Evolutionary conservation across 768 basidiomycete genomes (phyloP).

Genomic region (Suillus discolor): DNA sequence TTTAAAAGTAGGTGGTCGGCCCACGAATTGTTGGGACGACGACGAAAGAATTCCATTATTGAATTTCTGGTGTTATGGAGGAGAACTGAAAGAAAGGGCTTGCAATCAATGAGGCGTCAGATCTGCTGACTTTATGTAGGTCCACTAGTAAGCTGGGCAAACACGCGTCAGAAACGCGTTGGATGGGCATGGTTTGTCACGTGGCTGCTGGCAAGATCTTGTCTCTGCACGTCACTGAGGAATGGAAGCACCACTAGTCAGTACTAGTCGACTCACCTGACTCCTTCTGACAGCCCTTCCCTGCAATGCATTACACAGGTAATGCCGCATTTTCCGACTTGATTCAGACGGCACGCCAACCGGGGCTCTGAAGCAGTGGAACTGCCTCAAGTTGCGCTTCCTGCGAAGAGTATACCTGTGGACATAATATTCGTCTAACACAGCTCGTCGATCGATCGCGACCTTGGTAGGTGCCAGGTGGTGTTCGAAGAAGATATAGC

Average conservation of each 20-base stretch:
- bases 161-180: constrained; percentile 14
- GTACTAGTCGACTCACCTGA: neutral
- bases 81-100: constrained; percentile 14
- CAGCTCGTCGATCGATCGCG: neutral
- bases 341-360: neutral
- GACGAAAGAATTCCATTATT: constrained; percentile 28
- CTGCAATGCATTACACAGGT: neutral
- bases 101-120: constrained; percentile 14
- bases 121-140: constrained; percentile 28
- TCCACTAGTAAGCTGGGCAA: constrained; percentile 3
- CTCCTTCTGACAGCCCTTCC: neutral
- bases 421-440: neutral
- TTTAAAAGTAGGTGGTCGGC: constrained; percentile 56
- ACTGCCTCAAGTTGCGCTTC: neutral
- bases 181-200: constrained; percentile 25
- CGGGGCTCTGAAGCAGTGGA: constrained; percentile 1
- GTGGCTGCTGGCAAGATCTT: constrained; percentile 15
- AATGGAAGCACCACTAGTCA: constrained; percentile 2
- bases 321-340: neutral
- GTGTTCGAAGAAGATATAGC: neutral
- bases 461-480: neutral
- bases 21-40: constrained; percentile 35
- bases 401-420: neutral
- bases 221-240: neutral
- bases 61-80: constrained; percentile 8